A percentile compares a stretch with the other conserved stretches of the same genome.
Conservation (phyloP, 2,329 filamentous ascomycete species). For the Torrubiellomyces zombiae region DNA sequence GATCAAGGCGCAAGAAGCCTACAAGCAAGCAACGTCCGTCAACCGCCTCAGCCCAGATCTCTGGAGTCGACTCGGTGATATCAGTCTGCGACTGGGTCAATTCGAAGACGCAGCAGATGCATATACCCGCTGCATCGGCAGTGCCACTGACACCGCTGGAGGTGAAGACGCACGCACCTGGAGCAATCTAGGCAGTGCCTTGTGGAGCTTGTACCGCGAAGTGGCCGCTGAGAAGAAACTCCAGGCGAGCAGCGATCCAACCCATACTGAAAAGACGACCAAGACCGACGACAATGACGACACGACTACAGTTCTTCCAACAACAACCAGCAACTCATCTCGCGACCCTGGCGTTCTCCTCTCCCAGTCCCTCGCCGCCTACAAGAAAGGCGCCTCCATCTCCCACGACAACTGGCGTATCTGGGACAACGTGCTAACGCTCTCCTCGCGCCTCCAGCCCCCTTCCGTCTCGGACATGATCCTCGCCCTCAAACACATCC, state of each 20-base stretch:
- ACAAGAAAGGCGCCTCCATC: conserved; percentile 71
- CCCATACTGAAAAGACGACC: conserved; percentile 3
- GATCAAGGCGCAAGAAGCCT: conserved; percentile 57
- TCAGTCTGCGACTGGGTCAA: conserved; percentile 58
- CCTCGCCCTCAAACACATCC: conserved; percentile 54
- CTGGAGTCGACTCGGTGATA: conserved; percentile 86
- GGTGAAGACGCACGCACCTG: conserved; percentile 84
- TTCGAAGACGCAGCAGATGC: conserved; percentile 70
- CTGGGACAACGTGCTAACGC: conserved; percentile 90
- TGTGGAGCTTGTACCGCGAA: conserved; percentile 52
- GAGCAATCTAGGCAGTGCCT: conserved; percentile 80
- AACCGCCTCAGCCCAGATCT: conserved; percentile 69
- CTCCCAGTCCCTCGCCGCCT: conserved; percentile 62
- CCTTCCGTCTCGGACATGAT: conserved; percentile 62
- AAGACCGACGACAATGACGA: conserved; percentile 15
- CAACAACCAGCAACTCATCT: conserved; percentile 9
- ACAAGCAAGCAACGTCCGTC: conserved; percentile 56
- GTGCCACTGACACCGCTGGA: conserved; percentile 42
- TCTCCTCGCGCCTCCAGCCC: conserved; percentile 62
- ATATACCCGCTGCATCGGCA: conserved; percentile 65
- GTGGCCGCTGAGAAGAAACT: conserved; percentile 22
- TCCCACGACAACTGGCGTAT: conserved; percentile 82
- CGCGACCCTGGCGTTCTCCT: conserved; percentile 44
- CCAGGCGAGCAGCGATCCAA: conserved; percentile 10
- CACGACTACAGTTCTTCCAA: conserved; percentile 5